Percentiles rank a stretch among this genome's conserved stretches.
phyloP scores from a whole-genome alignment of 1,139 yeast species.

The Yamadazyma atlantica region DNA sequence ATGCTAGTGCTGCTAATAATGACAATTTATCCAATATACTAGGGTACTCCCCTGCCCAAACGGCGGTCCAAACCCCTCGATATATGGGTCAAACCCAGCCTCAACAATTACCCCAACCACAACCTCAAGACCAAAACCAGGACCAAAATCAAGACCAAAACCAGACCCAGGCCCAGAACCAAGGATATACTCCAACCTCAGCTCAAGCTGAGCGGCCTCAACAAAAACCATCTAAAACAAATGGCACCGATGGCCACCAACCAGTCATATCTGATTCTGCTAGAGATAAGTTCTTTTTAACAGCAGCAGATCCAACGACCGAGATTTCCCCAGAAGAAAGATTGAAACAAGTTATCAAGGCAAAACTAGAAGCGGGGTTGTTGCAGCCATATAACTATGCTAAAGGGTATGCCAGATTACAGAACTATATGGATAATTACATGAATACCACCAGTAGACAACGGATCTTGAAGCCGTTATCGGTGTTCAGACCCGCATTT shows the following conservation, averaged over 20 bases:
- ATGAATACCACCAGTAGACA: slow-evolving; percentile 86
- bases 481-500: slow-evolving; percentile 89
- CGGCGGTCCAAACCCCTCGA: slow-evolving; percentile 18
- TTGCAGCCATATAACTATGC: slow-evolving; percentile 94
- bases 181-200: slow-evolving; percentile 4
- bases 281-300: slow-evolving; percentile 86
- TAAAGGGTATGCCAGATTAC: slow-evolving; percentile 87
- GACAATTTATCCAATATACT: slow-evolving; percentile 25
- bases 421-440: slow-evolving; percentile 88
- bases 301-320: slow-evolving; percentile 97
- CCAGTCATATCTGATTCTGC: slow-evolving; percentile 76
- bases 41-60: slow-evolving; percentile 30
- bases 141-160: slow-evolving; percentile 6
- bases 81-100: slow-evolving; percentile 6
- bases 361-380: slow-evolving; percentile 91
- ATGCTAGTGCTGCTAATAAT: slow-evolving; percentile 6
- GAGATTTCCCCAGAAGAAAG: slow-evolving; percentile 95
- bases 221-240: slow-evolving; percentile 5
- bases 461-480: slow-evolving; percentile 83
- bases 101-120: not conserved
- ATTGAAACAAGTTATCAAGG: slow-evolving; percentile 90
- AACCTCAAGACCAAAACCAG: slow-evolving; percentile 3
- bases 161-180: slow-evolving; percentile 8
- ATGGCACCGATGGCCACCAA: slow-evolving; percentile 21
- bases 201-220: slow-evolving; percentile 3